These are phyloP conservation scores for Phytophthora syringae DNA, from an alignment of 352 stramenopile genomes.

Conservation along the genomic window DNA sequence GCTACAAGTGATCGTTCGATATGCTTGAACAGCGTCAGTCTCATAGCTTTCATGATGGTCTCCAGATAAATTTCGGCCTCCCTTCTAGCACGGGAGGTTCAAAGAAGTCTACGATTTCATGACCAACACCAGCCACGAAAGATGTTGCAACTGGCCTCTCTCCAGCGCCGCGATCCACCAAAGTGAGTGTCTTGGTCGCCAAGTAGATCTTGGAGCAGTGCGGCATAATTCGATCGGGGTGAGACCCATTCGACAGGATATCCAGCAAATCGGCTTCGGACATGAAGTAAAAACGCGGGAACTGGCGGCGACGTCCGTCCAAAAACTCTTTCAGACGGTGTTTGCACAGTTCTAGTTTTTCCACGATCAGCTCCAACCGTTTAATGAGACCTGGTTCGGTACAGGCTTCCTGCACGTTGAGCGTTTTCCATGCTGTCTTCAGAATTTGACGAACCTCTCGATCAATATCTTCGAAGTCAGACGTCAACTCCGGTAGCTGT, in stretches of 20 bases:
- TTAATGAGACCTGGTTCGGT: constrained; percentile 90
- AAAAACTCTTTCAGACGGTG: constrained; percentile 96
- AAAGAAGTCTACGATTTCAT: constrained; percentile 94
- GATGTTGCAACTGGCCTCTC: constrained; percentile 86
- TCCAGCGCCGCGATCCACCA: constrained; percentile 65
- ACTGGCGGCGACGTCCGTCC: constrained; percentile 93
- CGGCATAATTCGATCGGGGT: constrained; percentile 94
- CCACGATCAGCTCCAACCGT: constrained; percentile 91
- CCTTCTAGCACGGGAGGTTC: constrained; percentile 93
- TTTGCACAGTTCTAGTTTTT: constrained; percentile 95
- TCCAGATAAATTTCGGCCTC: constrained; percentile 99
- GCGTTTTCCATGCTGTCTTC: constrained; percentile 82
- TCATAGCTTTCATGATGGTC: constrained; percentile 94
- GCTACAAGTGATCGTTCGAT: constrained; percentile 92
- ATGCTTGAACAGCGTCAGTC: constrained; percentile 94
- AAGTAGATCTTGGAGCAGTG: constrained; percentile 97
- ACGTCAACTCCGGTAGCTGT: constrained; percentile 93
- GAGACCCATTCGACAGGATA: constrained; percentile 95
- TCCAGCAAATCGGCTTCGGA: constrained; percentile 93
- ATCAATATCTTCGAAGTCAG: constrained; percentile 95
- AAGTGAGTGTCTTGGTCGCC: constrained; percentile 92
- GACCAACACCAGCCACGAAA: constrained; percentile 95
- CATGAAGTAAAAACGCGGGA: constrained; percentile 95
- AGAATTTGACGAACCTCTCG: constrained; percentile 91
- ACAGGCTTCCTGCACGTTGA: constrained; percentile 92